Percentiles rank a stretch among this genome's conserved stretches.
Conservation (phyloP, 495 filamentous ascomycete species). For the Niebla homalea region DNA sequence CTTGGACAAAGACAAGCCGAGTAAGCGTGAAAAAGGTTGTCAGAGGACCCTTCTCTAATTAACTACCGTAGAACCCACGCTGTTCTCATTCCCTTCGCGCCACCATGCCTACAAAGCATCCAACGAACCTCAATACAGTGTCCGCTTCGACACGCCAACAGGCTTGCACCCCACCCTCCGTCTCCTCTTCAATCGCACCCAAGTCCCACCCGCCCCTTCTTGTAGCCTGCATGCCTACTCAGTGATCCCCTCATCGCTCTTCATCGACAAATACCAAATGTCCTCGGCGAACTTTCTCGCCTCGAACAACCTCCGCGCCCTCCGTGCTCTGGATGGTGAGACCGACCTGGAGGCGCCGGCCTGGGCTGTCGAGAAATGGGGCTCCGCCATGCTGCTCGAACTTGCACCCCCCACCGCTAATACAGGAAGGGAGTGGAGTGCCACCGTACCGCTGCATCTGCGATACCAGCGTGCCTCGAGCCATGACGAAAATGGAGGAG, state of each 20-base stretch:
- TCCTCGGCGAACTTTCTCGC: constrained; percentile 49
- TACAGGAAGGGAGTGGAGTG: constrained; percentile 39
- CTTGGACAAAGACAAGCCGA: constrained; percentile 57
- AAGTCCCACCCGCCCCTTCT: constrained; percentile 22
- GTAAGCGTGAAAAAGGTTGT: constrained; percentile 30
- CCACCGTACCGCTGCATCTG: constrained; percentile 73
- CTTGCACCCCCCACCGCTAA: constrained; percentile 39
- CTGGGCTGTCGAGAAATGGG: constrained; percentile 68
- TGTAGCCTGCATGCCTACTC: constrained; percentile 76
- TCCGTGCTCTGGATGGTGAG: constrained; percentile 60
- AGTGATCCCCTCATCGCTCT: constrained; percentile 71
- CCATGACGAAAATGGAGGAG: constrained; percentile 25
- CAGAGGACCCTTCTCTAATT: not conserved
- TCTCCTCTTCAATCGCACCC: constrained; percentile 32
- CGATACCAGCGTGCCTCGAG: constrained; percentile 56
- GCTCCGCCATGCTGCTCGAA: constrained; percentile 64
- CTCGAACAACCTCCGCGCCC: constrained; percentile 57
- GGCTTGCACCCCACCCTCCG: constrained; percentile 83
- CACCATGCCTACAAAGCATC: constrained; percentile 48
- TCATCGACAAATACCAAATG: constrained; percentile 79
- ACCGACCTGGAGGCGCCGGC: constrained; percentile 89
- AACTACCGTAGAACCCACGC: constrained; percentile 42
- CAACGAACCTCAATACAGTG: constrained; percentile 31
- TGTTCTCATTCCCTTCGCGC: constrained; percentile 84
- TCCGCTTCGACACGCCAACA: constrained; percentile 50